A percentile compares a stretch with the other conserved stretches of the same genome.
Conservation (phyloP, 1,139 yeast genomes). For the Spencermartinsiella ligniputridi region DNA sequence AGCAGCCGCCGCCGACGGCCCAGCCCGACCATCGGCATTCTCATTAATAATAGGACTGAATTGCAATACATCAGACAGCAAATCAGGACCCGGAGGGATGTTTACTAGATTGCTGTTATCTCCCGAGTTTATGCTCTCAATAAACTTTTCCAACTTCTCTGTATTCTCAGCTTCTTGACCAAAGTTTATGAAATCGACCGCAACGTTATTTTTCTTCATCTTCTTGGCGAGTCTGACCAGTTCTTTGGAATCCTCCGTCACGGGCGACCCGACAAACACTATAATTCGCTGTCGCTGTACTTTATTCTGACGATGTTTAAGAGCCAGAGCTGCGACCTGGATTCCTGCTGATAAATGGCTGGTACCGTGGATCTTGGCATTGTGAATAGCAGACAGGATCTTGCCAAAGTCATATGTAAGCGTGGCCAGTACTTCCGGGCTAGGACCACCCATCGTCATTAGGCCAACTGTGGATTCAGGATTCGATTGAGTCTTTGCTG, state of each 20-base stretch:
- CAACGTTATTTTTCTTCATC: slow-evolving; percentile 89
- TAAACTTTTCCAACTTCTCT: slow-evolving; percentile 73
- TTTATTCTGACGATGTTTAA: slow-evolving; percentile 93
- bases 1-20: slow-evolving; percentile 29
- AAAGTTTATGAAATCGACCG: slow-evolving; percentile 84
- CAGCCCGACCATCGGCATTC: slow-evolving; percentile 43
- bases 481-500: slow-evolving; percentile 78
- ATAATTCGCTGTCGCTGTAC: slow-evolving; percentile 88
- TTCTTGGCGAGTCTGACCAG: slow-evolving; percentile 83
- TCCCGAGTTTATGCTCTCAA: slow-evolving; percentile 67
- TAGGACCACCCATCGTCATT: slow-evolving; percentile 79
- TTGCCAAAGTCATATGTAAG: slow-evolving; percentile 86
- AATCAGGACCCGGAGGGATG: slow-evolving; percentile 81
- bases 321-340: slow-evolving; percentile 94
- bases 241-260: slow-evolving; percentile 64
- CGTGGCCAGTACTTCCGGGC: slow-evolving; percentile 80
- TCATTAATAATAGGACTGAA: slow-evolving; percentile 66
- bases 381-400: slow-evolving; percentile 82
- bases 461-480: slow-evolving; percentile 95
- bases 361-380: slow-evolving; percentile 68
- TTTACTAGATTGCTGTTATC: slow-evolving; percentile 83
- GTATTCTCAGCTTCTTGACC: slow-evolving; percentile 85
- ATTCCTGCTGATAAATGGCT: slow-evolving; percentile 75
- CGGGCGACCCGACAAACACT: slow-evolving; percentile 86
- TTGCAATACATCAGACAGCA: slow-evolving; percentile 69